Evolutionary conservation across 2,329 filamentous ascomycete genomes (phyloP), one percentile per base, ranked within the genome.

Genomic region (Sphaceloma murrayae): DNA sequence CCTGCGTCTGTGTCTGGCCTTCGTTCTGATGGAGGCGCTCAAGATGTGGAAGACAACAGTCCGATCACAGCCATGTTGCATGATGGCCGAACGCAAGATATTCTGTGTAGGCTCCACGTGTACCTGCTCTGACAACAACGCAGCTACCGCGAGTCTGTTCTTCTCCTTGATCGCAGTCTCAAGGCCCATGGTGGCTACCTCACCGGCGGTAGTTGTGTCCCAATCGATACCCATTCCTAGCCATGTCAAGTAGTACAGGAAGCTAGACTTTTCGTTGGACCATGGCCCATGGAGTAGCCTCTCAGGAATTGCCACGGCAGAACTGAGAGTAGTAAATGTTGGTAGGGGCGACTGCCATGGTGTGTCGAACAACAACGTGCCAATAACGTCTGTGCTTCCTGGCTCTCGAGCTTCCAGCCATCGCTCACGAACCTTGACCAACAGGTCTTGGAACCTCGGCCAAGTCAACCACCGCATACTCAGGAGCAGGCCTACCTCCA

Each of bases 401-500:
- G 27, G 10, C 24, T n/a, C 9, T 5, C 11, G 21, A 22, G 27
- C 8, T 21, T 16, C 30, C 11, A 31, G 19, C 24, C 21, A 17
- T 38, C 18, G 26, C 43, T n/a, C n/a, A n/a, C n/a, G 24, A 13
- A 26, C 45, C 32, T 32, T 31, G 34, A 11, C 29, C n/a, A 57
- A 46, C 54, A 55, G 59, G 6, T 31, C 34, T 17, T 47, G 52
- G 48, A 61, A 61, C 34, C 60, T 54, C 7, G 43, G 34, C 53
- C 55, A 62, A n/a, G 54, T 58, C 51, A 62, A 52, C 52, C 60
- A 62, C 11, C 52, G 53, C 42, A 56, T 57, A 42, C 54, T 53
- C 4, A 62, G 47, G 46, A 62, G 43, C 4, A 58, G 50, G 11
- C 51, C 53, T 7, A 55, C 45, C 5, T 56, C 50, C 26, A 22